These are phyloP conservation scores for Pleurotus djamor DNA, from an alignment of 768 basidiomycete species.

Conservation along the genomic window DNA sequence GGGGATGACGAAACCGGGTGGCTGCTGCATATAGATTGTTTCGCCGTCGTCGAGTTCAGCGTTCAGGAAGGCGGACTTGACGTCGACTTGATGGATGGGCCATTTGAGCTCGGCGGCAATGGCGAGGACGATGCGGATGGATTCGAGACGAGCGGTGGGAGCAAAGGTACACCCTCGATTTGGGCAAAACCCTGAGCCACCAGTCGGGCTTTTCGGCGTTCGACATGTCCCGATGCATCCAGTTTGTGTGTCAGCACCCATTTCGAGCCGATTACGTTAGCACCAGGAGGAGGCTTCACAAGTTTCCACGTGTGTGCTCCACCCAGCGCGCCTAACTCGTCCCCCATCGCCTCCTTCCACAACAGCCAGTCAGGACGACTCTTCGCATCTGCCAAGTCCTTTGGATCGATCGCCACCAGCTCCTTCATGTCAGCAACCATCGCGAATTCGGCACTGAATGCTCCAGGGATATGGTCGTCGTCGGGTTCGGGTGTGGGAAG, in stretches of 20 bases:
- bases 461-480: background rate
- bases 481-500: constrained; percentile 7
- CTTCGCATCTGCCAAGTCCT: background rate
- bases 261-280: background rate
- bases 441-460: constrained; percentile 4
- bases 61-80: constrained; percentile 3
- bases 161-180: background rate
- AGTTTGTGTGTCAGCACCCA: background rate
- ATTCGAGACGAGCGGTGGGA: background rate
- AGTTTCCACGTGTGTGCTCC: background rate
- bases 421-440: constrained; percentile 4
- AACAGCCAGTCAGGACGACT: background rate
- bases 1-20: constrained; percentile 13
- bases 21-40: constrained; percentile 19
- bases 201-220: background rate
- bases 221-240: background rate
- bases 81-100: background rate
- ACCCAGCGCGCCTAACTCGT: background rate
- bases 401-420: constrained; percentile 11
- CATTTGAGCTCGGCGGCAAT: constrained; percentile 5
- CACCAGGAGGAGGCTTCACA: background rate
- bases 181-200: constrained; percentile 1
- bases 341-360: background rate
- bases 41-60: constrained; percentile 3
- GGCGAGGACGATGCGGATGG: background rate